Evolutionary conservation across 1,139 yeast species (phyloP).

Genomic region (Tardiomyces blankii): DNA sequence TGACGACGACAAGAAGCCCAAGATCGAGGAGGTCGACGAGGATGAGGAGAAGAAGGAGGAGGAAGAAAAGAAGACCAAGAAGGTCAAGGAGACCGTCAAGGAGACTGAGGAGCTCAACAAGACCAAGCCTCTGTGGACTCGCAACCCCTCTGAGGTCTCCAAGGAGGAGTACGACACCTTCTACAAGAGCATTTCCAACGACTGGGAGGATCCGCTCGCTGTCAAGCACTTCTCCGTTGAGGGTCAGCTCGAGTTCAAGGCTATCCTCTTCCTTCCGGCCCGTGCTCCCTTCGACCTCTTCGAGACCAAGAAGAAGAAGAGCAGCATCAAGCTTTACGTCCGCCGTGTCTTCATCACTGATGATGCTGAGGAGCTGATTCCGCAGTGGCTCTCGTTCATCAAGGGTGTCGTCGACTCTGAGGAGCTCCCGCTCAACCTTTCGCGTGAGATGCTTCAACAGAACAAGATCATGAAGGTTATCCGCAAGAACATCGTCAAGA

Average conservation of each 20-base stretch:
- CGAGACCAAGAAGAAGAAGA: slow-evolving; percentile 97
- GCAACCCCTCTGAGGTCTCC: slow-evolving; percentile 95
- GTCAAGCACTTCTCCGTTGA: slow-evolving; percentile 99
- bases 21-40: slow-evolving; percentile 65
- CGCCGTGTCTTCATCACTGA: slow-evolving; percentile 99
- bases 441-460: slow-evolving; percentile 99
- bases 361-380: slow-evolving; percentile 98
- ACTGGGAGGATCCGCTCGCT: slow-evolving; percentile 99
- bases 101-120: slow-evolving; percentile 97
- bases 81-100: slow-evolving; percentile 74
- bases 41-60: slow-evolving; percentile 50
- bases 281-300: slow-evolving; percentile 99
- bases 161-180: slow-evolving; percentile 99
- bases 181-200: slow-evolving; percentile 98
- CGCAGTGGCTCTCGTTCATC: slow-evolving; percentile 97
- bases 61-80: slow-evolving; percentile 61
- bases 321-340: slow-evolving; percentile 96
- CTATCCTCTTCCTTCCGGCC: slow-evolving; percentile 94
- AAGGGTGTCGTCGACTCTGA: slow-evolving; percentile 99
- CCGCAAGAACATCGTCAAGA: slow-evolving; percentile 98
- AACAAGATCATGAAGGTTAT: slow-evolving; percentile 99
- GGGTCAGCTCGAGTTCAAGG: slow-evolving; percentile 99
- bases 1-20: slow-evolving; percentile 50
- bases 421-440: slow-evolving; percentile 98
- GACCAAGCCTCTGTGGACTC: slow-evolving; percentile 99